Percentiles rank a stretch among this genome's conserved stretches.
These are phyloP conservation scores for Narthecium ossifragum DNA, from an alignment of 106 monocot genomes.

Conservation along the genomic window DNA sequence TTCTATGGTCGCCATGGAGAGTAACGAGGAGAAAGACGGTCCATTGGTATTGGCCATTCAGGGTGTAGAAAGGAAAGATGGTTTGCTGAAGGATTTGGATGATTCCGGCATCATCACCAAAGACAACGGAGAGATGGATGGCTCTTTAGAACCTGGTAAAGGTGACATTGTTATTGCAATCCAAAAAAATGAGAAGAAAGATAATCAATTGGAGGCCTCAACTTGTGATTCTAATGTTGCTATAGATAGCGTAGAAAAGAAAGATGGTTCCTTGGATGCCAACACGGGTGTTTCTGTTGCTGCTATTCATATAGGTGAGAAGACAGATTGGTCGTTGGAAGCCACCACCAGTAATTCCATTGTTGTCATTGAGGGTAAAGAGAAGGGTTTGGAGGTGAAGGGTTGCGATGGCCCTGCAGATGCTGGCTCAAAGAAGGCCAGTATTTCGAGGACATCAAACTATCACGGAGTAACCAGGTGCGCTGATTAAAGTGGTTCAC, in stretches of 20 bases:
- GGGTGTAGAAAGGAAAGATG: no score
- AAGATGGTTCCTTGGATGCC: background rate
- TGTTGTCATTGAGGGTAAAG: background rate
- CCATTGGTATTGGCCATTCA: no score
- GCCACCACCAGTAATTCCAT: background rate
- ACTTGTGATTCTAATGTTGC: no score
- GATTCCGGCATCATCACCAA: no score
- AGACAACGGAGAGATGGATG: background rate
- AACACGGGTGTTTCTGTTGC: background rate
- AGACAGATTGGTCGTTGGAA: background rate
- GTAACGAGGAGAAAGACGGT: no score
- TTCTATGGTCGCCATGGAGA: background rate
- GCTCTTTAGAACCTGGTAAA: background rate
- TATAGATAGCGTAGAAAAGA: background rate
- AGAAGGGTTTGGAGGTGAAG: background rate
- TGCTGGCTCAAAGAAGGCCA: background rate
- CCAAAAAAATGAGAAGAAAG: background rate
- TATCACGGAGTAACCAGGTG: slow-evolving; percentile 39
- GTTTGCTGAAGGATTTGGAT: no score
- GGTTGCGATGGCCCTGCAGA: background rate
- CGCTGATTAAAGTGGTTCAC: background rate
- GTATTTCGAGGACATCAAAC: slow-evolving; percentile 21
- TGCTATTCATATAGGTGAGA: no score
- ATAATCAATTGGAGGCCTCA: no score
- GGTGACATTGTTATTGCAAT: background rate